Evolutionary conservation across 371 early-diverging fungal species (phyloP).

Genomic region (Mucor plumbeus): DNA sequence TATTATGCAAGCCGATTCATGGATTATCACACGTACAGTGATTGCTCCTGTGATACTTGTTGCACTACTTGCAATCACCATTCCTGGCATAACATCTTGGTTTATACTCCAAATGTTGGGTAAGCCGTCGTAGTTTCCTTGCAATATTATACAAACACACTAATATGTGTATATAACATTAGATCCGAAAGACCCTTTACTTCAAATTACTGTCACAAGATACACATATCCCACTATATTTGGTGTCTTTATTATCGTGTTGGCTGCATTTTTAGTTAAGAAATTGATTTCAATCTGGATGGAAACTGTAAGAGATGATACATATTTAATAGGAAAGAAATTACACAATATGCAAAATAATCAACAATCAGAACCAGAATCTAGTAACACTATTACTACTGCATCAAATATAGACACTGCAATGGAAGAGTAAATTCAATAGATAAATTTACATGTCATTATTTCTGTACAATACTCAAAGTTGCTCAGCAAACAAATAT

Average conservation of each 20-base stretch:
- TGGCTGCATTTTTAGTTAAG: constrained; percentile 16
- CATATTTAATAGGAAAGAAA: constrained; percentile 67
- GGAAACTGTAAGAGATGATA: constrained; percentile 66
- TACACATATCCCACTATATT: constrained; percentile 34
- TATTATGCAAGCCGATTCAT: constrained; percentile 32
- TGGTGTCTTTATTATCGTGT: constrained; percentile 12
- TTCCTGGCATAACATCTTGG: constrained; percentile 31
- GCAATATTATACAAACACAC: background rate
- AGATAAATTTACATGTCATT: constrained; percentile 1
- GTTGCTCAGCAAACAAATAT: constrained; percentile 2
- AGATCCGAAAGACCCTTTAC: constrained; percentile 25
- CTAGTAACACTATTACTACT: background rate
- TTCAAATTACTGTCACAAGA: constrained; percentile 27
- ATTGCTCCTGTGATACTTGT: constrained; percentile 37
- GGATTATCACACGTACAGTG: constrained; percentile 37
- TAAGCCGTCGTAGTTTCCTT: constrained; percentile 4
- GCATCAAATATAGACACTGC: constrained; percentile 12
- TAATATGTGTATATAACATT: background rate
- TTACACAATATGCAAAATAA: constrained; percentile 63
- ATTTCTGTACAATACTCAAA: constrained; percentile 5
- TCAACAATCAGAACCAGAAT: background rate
- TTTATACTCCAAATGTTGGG: constrained; percentile 25
- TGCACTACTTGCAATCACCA: constrained; percentile 24
- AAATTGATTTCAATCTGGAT: constrained; percentile 57
- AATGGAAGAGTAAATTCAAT: background rate